Evolutionary conservation across 495 filamentous ascomycete species (phyloP).

Genomic region (Hypoxylon rickii): DNA sequence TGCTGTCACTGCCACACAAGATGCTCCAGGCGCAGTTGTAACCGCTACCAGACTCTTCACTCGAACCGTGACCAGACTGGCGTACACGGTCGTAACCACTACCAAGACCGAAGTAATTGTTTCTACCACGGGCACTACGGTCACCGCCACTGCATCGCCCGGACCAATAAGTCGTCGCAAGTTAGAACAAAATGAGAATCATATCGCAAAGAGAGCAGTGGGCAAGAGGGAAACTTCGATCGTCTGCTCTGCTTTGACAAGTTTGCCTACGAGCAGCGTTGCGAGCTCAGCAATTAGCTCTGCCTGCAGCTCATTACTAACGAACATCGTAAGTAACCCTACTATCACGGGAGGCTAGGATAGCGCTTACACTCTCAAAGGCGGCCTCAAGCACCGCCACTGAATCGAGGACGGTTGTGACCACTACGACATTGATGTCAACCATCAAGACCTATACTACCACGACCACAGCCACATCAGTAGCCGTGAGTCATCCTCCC

Average conservation of each 20-base stretch:
- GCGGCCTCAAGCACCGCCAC: background rate
- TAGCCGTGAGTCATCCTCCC: background rate
- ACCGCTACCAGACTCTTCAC: background rate
- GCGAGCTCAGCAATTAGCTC: conserved; percentile 8
- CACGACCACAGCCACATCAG: background rate
- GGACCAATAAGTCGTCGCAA: conserved; percentile 6
- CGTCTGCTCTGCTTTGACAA: conserved; percentile 3
- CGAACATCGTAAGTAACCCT: conserved; percentile 2
- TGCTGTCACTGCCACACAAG: background rate
- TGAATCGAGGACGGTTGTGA: background rate
- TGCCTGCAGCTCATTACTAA: conserved; percentile 5
- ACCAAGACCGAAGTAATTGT: conserved; percentile 10
- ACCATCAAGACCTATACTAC: conserved; percentile 2
- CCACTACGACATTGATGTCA: conserved; percentile 1
- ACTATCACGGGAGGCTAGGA: background rate
- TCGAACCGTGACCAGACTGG: background rate
- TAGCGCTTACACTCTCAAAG: background rate
- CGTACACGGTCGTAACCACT: background rate
- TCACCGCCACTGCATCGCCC: conserved; percentile 8
- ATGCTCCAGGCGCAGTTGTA: background rate
- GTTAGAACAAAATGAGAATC: background rate
- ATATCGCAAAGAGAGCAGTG: too few relatives aligned
- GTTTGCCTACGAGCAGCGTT: conserved; percentile 1
- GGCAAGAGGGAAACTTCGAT: too few relatives aligned
- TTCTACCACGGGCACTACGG: conserved; percentile 5